A percentile compares a stretch with the other conserved stretches of the same genome.
Evolutionary conservation across 768 basidiomycete species (phyloP).

Genomic region (Collybia mongolica): DNA sequence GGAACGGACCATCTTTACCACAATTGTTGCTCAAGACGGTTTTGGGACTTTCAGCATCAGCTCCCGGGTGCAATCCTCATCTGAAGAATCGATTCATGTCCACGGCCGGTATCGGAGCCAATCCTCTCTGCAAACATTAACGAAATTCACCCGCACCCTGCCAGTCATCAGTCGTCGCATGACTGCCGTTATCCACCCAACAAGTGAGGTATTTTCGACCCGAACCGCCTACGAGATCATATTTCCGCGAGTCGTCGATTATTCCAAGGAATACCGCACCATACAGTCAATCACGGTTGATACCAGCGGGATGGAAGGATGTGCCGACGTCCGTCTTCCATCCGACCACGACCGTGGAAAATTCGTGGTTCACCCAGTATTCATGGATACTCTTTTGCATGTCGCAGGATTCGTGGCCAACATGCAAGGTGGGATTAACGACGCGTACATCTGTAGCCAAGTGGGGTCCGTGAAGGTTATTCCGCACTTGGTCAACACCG

Average conservation of each 20-base stretch:
- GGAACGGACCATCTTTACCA: constrained; percentile 32
- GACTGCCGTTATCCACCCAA: constrained; percentile 25
- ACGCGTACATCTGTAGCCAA: constrained; percentile 64
- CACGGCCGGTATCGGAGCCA: constrained; percentile 45
- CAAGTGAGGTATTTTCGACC: constrained; percentile 48
- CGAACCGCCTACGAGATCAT: constrained; percentile 63
- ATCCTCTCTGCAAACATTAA: constrained; percentile 23
- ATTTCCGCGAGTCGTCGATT: constrained; percentile 68
- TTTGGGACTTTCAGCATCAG: constrained; percentile 45
- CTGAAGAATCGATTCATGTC: constrained; percentile 37
- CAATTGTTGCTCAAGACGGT: constrained; percentile 33
- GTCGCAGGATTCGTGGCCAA: constrained; percentile 72
- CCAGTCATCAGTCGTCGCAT: constrained; percentile 33
- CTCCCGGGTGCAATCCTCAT: constrained; percentile 32
- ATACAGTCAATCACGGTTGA: constrained; percentile 54
- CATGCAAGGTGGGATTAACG: constrained; percentile 43
- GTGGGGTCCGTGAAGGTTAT: constrained; percentile 49
- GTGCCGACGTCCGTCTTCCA: constrained; percentile 47
- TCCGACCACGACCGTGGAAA: constrained; percentile 22
- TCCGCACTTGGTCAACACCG: constrained; percentile 36
- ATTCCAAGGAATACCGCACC: constrained; percentile 55
- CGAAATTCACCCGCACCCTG: constrained; percentile 36
- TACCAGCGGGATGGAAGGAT: constrained; percentile 45
- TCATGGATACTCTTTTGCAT: constrained; percentile 68
- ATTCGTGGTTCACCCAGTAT: constrained; percentile 51